Percentiles rank a stretch among this genome's conserved stretches.
Evolutionary conservation across 2,329 filamentous ascomycete genomes (phyloP).

Genomic region (Epichloe sibirici): DNA sequence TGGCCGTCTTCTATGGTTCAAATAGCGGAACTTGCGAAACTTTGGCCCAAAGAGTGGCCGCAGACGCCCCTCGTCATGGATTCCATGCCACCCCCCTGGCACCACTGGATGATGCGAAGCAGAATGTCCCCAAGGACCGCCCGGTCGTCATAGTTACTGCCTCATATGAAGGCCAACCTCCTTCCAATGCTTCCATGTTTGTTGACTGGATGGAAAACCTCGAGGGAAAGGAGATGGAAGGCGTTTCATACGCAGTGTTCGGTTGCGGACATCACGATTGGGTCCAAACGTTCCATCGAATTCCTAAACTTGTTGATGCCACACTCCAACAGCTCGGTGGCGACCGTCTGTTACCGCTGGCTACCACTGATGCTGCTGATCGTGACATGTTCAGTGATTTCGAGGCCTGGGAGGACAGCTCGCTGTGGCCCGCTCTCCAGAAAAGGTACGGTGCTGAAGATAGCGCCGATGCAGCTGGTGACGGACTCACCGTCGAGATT

Average conservation of each 20-base stretch:
- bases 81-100: constrained; percentile 41
- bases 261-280: constrained; percentile 51
- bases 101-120: constrained; percentile 48
- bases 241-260: constrained; percentile 55
- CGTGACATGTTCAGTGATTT: constrained; percentile 57
- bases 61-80: constrained; percentile 45
- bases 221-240: constrained; percentile 37
- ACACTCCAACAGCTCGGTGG: constrained; percentile 29
- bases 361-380: constrained; percentile 46
- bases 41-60: constrained; percentile 50
- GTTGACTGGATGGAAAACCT: constrained; percentile 50
- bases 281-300: constrained; percentile 51
- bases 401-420: constrained; percentile 53
- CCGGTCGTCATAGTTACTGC: constrained; percentile 57
- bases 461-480: constrained; percentile 2
- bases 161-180: constrained; percentile 62
- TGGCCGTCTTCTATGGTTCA: constrained; percentile 62
- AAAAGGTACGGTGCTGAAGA: constrained; percentile 28
- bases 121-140: constrained; percentile 44
- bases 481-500: constrained; percentile 32
- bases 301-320: constrained; percentile 51
- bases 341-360: constrained; percentile 30
- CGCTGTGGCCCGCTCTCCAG: constrained; percentile 37
- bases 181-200: constrained; percentile 60
- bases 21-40: constrained; percentile 66